Base-by-base conservation (phyloP, 2,329 filamentous ascomycete genomes). In the Colletotrichum trifolii region DNA sequence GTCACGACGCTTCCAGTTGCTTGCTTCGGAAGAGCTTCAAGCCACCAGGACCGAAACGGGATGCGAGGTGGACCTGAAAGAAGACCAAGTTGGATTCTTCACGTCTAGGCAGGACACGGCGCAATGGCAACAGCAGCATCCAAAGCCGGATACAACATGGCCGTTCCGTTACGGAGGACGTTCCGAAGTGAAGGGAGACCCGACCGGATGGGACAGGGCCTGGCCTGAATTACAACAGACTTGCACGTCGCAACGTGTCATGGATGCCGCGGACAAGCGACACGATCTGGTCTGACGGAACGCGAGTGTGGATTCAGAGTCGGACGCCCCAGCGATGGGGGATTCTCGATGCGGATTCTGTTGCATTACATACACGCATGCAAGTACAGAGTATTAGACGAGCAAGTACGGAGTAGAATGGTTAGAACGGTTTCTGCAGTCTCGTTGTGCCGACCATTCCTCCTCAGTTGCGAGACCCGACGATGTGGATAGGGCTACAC, bases 1-100 rank as follows among this genome's bases (percentile, higher is more conserved):
- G 34, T 15, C 54, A 48, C 42, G 60, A 60, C 48, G 48, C 54
- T 60, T 64, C 47, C 55, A 58, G 54, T 64, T 54, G 43, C 60
- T 54, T 36, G 38, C 55, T 53, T 11, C 42, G 35, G 48, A 13
- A 47, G 47, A 13, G 25, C 25, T 25, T 5, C 25, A 25, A 25
- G 4, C 25, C 25, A 25, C 25, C 25, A 25, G 25, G 4, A 25
- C 25, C 25, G 25, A 54, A 60, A 60, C 48, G 55, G 48, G 43
- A 57, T 15, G n/a, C 43, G 39, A 48, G 34, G 10, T 38, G 48
- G 33, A 13, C 33, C 39, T 17, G 34, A n/a, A 7, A 50, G 17
- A 34, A 55, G 25, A 45, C 25, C 15, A 43, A 43, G 40, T 25
- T 25, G 25, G 25, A 25, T 25, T 25, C 25, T 25, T 43, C 13